Evolutionary conservation across 768 basidiomycete genomes (phyloP).

Genomic region (Podaxis carcinomalis): DNA sequence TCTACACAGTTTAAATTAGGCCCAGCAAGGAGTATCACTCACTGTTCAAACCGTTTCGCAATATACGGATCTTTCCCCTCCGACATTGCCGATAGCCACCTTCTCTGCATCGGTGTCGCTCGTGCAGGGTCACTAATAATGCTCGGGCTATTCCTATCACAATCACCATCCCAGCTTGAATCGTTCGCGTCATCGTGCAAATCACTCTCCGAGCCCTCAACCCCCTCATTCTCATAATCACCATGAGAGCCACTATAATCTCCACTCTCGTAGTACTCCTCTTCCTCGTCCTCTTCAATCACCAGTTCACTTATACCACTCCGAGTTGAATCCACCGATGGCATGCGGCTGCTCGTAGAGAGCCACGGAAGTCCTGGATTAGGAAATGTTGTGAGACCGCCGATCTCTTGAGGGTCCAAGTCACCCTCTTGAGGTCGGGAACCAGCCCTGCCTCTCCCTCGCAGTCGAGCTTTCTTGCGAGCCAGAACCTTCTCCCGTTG

Average conservation of each 20-base stretch:
- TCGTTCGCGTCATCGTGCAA: constrained; percentile 32
- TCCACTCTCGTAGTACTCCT: constrained; percentile 24
- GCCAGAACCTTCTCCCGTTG: constrained; percentile 35
- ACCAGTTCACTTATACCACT: constrained; percentile 36
- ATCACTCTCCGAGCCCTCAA: constrained; percentile 26
- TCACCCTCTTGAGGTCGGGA: constrained; percentile 15
- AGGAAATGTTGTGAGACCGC: neutral
- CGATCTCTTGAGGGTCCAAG: constrained; percentile 13
- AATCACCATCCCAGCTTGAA: constrained; percentile 44
- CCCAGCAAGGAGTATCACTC: constrained; percentile 21
- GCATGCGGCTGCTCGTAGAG: constrained; percentile 31
- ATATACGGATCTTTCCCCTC: constrained; percentile 71
- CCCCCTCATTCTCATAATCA: constrained; percentile 24
- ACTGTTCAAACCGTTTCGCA: constrained; percentile 77
- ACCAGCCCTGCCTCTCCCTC: constrained; percentile 16
- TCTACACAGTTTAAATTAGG: neutral
- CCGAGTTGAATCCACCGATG: constrained; percentile 42
- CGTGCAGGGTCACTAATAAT: constrained; percentile 82
- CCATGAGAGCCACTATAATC: constrained; percentile 7
- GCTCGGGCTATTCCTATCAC: constrained; percentile 46
- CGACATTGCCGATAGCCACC: constrained; percentile 90
- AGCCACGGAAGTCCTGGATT: constrained; percentile 39
- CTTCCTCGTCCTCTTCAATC: constrained; percentile 31
- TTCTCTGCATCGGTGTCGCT: constrained; percentile 72
- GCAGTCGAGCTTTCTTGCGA: constrained; percentile 17